A percentile compares a stretch with the other conserved stretches of the same genome.
These are phyloP conservation scores for Solanum lignicaule DNA, from an alignment of 257 asterid species.

Conservation along the genomic window DNA sequence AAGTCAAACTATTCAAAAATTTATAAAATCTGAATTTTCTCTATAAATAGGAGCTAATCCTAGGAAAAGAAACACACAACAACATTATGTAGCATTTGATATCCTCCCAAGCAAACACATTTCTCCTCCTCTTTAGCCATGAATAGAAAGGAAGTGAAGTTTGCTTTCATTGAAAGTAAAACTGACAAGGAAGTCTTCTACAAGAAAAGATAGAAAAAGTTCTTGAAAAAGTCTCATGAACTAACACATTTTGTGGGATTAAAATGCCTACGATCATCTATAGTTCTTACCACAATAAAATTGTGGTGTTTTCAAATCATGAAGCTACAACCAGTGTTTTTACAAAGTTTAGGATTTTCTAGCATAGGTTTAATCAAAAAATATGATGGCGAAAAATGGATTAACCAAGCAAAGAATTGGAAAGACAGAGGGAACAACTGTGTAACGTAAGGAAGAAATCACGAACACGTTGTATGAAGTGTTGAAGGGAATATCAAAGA, in stretches of 20 bases:
- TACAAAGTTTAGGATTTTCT: not conserved
- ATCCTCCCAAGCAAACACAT: no score
- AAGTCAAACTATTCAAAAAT: no score
- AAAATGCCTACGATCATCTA: not conserved
- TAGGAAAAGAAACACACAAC: no score
- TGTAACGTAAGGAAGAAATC: not conserved
- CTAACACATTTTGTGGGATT: not conserved
- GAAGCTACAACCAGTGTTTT: not conserved
- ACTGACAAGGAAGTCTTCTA: not conserved
- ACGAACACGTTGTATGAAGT: not conserved
- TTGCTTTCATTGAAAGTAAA: not conserved
- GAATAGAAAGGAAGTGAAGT: not conserved
- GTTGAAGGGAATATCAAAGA: not conserved
- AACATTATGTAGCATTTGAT: no score
- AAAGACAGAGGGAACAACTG: no score
- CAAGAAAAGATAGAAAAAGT: no score
- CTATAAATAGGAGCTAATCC: no score
- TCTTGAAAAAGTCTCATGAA: no score
- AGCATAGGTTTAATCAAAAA: not conserved
- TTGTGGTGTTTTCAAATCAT: not conserved
- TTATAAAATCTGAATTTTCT: no score
- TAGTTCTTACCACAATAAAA: not conserved
- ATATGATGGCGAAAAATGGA: not conserved
- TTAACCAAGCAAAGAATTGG: not conserved
- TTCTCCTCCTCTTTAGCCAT: not conserved